Base-by-base conservation (phyloP, 352 stramenopile species). In the Pythium chondricola region DNA sequence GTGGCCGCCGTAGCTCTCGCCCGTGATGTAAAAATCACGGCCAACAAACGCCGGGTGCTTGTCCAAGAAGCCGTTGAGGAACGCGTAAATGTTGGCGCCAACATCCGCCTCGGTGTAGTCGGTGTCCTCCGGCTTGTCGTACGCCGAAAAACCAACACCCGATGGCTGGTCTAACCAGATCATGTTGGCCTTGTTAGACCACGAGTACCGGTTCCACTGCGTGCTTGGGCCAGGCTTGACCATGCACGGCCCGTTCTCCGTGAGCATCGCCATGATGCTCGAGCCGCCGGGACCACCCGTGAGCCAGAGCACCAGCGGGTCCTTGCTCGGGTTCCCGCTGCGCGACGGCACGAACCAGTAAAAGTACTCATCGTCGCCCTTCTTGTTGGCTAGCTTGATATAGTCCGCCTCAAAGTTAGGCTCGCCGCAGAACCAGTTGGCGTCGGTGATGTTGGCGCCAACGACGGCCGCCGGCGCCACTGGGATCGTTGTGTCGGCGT, bases 271-370 rank as follows among this genome's bases (percentile, higher is more conserved):
- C 41, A 81, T 69, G 58, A 85, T 67, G 43, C 72, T 83, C 29
- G 70, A 85, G 43, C 67, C 84, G 18, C 67, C 75, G 8, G 70
- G 70, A 20, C 72, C 75, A 32, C 72, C 75, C 24, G 70, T 83
- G 43, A 88, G 65, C 73, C 76, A 88, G 2, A 88, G 53, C 22
- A 88, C 58, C 2, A 85, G 58, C 14, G 76, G 76, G 50, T 84
- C 76, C 2, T 43, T 81, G 11, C 22, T 44, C 13, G 71, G 69
- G 20, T 70, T 52, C 14, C 52, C 29, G 29, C 29, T 61, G 16
- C 71, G 63, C 0, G 76, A 85, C 55, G 83, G 70, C 48, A 80
- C 82, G 59, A 75, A 84, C 76, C 76, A 88, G 41, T 84, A 88
- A 51, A 85, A 85, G 58, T 88, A 88, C 32, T 85, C 52, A 52